Conservation (phyloP, 106 monocot species). For the Iris macrosiphon region DNA sequence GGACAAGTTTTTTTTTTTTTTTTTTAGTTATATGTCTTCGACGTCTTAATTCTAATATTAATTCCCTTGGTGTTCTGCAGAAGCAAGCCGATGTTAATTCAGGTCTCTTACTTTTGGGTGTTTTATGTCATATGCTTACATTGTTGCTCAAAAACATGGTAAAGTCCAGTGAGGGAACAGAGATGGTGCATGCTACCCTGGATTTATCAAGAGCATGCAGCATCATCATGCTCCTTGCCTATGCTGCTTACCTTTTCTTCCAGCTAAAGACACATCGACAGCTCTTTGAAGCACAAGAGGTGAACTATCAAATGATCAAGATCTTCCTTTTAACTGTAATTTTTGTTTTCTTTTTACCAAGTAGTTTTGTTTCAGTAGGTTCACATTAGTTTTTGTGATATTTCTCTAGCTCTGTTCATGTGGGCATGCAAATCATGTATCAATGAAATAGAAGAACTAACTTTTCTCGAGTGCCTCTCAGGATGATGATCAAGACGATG, state of each 20-base stretch:
- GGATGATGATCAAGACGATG: constrained; percentile 29
- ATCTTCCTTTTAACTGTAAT: no score
- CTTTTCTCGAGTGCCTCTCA: no score
- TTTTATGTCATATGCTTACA: constrained; percentile 48
- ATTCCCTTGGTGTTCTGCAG: constrained; percentile 6
- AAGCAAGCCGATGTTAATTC: constrained; percentile 81
- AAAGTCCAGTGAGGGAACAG: constrained; percentile 1
- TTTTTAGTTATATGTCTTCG: no score
- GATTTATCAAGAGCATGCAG: constrained; percentile 65
- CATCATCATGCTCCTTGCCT: constrained; percentile 65
- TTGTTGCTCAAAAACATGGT: constrained; percentile 39
- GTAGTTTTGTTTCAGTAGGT: no score
- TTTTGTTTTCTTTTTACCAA: no score
- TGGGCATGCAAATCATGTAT: no score
- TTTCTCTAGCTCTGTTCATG: no score
- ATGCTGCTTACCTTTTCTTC: constrained; percentile 74
- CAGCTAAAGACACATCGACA: constrained; percentile 84
- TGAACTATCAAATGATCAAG: no score
- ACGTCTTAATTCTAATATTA: no score
- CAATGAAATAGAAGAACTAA: no score
- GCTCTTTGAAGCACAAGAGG: constrained; percentile 53
- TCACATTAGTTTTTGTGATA: no score
- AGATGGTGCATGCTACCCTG: constrained; percentile 8
- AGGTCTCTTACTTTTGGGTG: constrained; percentile 49
- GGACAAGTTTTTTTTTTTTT: no score